These are phyloP conservation scores for Dictyophora rubrovolvata DNA, from an alignment of 768 basidiomycete species.

Conservation along the genomic window DNA sequence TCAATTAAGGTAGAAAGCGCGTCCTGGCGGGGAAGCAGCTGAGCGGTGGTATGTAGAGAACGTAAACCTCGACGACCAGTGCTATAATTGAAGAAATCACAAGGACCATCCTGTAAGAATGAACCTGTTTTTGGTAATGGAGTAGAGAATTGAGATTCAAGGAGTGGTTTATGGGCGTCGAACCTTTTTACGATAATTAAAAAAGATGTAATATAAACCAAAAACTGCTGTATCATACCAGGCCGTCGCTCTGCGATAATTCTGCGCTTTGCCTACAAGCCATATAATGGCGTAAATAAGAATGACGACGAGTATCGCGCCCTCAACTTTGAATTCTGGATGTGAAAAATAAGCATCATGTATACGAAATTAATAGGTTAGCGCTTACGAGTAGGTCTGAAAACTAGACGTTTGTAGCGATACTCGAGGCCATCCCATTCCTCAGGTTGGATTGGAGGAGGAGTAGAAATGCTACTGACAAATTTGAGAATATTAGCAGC, in stretches of 20 bases:
- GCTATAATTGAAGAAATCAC: constrained; percentile 78
- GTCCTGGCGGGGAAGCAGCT: constrained; percentile 78
- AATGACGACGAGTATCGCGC: constrained; percentile 40
- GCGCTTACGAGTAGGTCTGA: constrained; percentile 66
- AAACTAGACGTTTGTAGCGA: constrained; percentile 64
- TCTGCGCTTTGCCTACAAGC: constrained; percentile 50
- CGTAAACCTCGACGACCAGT: constrained; percentile 72
- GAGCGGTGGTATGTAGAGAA: constrained; percentile 71
- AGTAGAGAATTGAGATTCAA: constrained; percentile 65
- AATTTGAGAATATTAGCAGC: constrained; percentile 13
- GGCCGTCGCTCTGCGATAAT: constrained; percentile 47
- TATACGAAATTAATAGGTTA: not conserved
- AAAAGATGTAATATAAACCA: not conserved
- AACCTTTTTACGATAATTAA: constrained; percentile 39
- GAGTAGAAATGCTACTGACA: constrained; percentile 38
- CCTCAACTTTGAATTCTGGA: constrained; percentile 59
- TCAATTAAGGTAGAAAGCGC: constrained; percentile 57
- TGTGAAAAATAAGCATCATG: not conserved
- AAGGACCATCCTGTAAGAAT: constrained; percentile 58
- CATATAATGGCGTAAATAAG: constrained; percentile 47
- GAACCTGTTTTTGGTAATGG: constrained; percentile 38
- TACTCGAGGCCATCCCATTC: constrained; percentile 67
- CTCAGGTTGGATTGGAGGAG: constrained; percentile 39
- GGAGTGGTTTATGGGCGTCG: constrained; percentile 44
- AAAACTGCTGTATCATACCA: constrained; percentile 37